These are phyloP conservation scores for Cryptococcus jaspeensis DNA, from an alignment of 1,284 basidiomycete species.

Conservation along the genomic window DNA sequence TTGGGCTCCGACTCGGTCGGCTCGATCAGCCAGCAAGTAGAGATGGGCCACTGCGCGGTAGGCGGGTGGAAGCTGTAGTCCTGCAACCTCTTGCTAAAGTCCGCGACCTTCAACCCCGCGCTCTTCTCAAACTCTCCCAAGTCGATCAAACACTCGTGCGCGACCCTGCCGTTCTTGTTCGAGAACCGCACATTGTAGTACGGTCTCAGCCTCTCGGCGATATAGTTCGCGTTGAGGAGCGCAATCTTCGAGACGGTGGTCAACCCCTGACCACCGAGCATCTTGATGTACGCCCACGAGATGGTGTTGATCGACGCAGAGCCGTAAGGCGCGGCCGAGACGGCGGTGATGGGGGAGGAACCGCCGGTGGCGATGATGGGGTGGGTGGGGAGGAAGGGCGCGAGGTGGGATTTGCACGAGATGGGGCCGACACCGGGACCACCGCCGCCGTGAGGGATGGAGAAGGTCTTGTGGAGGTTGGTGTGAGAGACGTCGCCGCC, in stretches of 20 bases:
- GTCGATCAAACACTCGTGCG: slow-evolving; percentile 94
- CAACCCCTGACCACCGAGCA: slow-evolving; percentile 90
- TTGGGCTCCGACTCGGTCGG: slow-evolving; percentile 91
- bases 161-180: slow-evolving; percentile 85
- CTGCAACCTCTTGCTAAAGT: slow-evolving; percentile 90
- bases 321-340: slow-evolving; percentile 89
- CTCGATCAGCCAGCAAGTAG: slow-evolving; percentile 79
- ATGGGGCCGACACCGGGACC: slow-evolving; percentile 91
- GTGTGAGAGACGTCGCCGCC: slow-evolving; percentile 97
- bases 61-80: slow-evolving; percentile 49
- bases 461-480: slow-evolving; percentile 83
- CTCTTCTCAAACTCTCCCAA: slow-evolving; percentile 89
- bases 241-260: slow-evolving; percentile 81
- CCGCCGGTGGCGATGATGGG: slow-evolving; percentile 69
- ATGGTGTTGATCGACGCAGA: slow-evolving; percentile 94
- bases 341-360: slow-evolving; percentile 74
- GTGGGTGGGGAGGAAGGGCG: slow-evolving; percentile 93
- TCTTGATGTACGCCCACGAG: slow-evolving; percentile 97
- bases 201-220: slow-evolving; percentile 78
- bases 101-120: slow-evolving; percentile 85
- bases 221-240: slow-evolving; percentile 94
- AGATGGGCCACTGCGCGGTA: slow-evolving; percentile 72
- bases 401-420: slow-evolving; percentile 87
- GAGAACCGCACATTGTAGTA: slow-evolving; percentile 89
- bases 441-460: slow-evolving; percentile 89